Conservation (phyloP, 169 alveolate species). For the Toxoplasma gondii region DNA sequence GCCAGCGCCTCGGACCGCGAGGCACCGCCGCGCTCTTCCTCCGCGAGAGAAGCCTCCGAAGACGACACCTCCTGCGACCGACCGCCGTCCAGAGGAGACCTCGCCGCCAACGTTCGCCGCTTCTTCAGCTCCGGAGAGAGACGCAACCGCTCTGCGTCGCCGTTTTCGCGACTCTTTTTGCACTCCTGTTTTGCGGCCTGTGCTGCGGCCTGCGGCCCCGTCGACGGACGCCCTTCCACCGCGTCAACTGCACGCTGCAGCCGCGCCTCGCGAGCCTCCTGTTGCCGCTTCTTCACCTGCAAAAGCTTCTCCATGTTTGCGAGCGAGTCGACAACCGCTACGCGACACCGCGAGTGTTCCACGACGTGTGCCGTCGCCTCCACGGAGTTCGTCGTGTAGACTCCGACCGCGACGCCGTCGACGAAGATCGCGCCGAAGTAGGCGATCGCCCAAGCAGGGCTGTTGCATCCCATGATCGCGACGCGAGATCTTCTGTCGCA, state of each 20-base stretch:
- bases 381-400: constrained; percentile 82
- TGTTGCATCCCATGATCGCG: constrained; percentile 83
- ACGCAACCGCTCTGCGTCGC: neutral
- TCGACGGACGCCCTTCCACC: neutral
- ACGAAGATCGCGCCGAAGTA: constrained; percentile 80
- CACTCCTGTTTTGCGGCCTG: no score
- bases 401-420: constrained; percentile 80
- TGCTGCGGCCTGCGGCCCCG: neutral
- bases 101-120: neutral
- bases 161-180: no score
- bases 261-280: constrained; percentile 48
- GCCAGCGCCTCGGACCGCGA: neutral
- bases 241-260: neutral
- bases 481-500: constrained; percentile 72
- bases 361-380: constrained; percentile 81
- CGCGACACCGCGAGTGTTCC: constrained; percentile 81
- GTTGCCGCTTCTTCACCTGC: constrained; percentile 72
- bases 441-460: constrained; percentile 84
- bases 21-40: neutral
- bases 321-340: constrained; percentile 78
- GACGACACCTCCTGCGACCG: neutral
- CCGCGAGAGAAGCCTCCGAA: neutral
- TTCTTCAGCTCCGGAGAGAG: neutral
- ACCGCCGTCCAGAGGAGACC: neutral
- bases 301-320: constrained; percentile 77